phyloP scores from a whole-genome alignment of 2,329 filamentous ascomycete genomes.

The Colletotrichum sp. region DNA sequence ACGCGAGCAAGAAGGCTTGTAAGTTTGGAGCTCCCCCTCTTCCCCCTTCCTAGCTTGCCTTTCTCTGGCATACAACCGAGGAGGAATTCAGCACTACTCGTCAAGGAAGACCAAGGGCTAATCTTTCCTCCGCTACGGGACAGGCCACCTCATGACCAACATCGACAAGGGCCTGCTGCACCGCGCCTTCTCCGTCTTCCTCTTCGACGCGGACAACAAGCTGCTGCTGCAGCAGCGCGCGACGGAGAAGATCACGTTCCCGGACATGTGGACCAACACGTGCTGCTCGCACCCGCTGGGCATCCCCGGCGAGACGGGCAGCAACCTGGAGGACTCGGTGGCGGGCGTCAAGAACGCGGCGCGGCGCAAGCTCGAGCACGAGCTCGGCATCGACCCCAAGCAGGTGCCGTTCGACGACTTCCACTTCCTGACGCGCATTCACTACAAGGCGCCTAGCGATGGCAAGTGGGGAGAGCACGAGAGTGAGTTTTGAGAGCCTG shows the following conservation, averaged over 20 bases:
- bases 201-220: constrained; percentile 89
- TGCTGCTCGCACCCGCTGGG: constrained; percentile 98
- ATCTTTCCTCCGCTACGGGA: not conserved
- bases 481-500: constrained; percentile 62
- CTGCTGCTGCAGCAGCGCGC: constrained; percentile 95
- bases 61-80: not conserved
- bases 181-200: constrained; percentile 96
- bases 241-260: constrained; percentile 97
- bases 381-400: constrained; percentile 87
- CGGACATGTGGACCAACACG: constrained; percentile 99
- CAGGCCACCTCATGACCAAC: constrained; percentile 98
- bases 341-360: constrained; percentile 90
- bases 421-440: constrained; percentile 92
- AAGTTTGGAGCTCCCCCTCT: constrained; percentile 39
- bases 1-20: constrained; percentile 98
- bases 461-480: constrained; percentile 99
- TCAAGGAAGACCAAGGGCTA: not conserved
- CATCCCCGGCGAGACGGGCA: constrained; percentile 89
- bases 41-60: not conserved
- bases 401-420: constrained; percentile 94
- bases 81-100: not conserved
- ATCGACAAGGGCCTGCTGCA: constrained; percentile 96
- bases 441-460: constrained; percentile 96
- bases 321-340: constrained; percentile 79
- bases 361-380: constrained; percentile 91